phyloP scores from a whole-genome alignment of 345 rosid species.

The Hibiscus syriacus region DNA sequence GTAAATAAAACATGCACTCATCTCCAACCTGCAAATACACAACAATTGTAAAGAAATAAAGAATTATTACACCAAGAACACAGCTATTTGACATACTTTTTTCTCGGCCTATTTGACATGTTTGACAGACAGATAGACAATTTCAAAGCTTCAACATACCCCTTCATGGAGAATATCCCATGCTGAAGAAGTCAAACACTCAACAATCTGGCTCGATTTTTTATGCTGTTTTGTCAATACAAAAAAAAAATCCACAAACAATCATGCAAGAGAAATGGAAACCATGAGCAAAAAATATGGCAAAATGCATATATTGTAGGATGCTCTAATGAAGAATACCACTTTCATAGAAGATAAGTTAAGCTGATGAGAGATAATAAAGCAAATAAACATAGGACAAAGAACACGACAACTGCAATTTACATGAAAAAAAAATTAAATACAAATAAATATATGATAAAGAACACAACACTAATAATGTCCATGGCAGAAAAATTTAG shows the following conservation, averaged over 20 bases:
- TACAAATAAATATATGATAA: too few species aligned
- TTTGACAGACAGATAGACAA: neutral
- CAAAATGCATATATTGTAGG: neutral
- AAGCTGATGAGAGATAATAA: too few species aligned
- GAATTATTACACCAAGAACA: too few species aligned
- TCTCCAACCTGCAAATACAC: conserved; percentile 46
- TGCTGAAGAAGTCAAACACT: conserved; percentile 46
- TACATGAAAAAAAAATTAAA: too few species aligned
- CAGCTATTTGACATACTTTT: too few species aligned
- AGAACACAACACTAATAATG: too few species aligned
- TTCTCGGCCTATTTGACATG: neutral
- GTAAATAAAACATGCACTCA: conserved; percentile 54
- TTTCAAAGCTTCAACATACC: conserved; percentile 29
- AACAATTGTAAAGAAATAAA: neutral
- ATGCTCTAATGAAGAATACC: neutral
- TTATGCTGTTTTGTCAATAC: conserved; percentile 29
- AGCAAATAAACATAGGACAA: too few species aligned
- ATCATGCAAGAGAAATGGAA: neutral
- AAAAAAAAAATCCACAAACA: neutral
- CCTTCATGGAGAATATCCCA: conserved; percentile 66
- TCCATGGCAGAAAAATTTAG: too few species aligned
- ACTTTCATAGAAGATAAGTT: neutral
- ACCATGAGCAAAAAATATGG: neutral
- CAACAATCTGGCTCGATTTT: conserved; percentile 39
- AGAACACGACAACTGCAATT: too few species aligned